Base-by-base conservation (phyloP, 2,329 filamentous ascomycete genomes). In the Xylaria arbuscula region DNA sequence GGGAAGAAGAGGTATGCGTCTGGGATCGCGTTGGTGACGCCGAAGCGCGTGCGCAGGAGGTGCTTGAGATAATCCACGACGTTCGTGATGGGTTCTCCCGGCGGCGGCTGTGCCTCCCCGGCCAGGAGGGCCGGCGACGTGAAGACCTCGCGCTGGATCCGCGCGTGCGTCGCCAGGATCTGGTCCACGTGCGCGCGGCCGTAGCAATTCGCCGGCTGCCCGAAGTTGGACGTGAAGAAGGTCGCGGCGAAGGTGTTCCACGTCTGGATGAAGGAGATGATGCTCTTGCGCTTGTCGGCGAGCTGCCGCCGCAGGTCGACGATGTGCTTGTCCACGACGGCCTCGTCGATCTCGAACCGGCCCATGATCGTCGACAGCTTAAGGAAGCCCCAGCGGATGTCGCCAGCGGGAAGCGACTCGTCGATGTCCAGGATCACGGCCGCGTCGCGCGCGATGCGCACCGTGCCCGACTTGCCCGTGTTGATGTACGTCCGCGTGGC, bases 401-500 rank as follows among this genome's bases (percentile, higher is more conserved):
- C 78, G 0, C 86, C 87, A 5, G 73, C 63, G 0, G 87, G 87
- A 0, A 89, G 80, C 1, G 73, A 69, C 2, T 73, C 64, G 3
- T 80, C 74, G 13, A 79, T 76, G 0, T 68, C 73, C 2, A 77
- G 61, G 0, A 55, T 62, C 3, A 48, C n/a, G 1, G 68, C 62
- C 0, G 67, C 40, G n/a, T 76, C 62, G 6, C 75, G 71, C 1
- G 81, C 73, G 15, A 87, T 77, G 1, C 82, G 81, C 0, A 82
- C 81, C 0, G 82, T 82, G 0, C 86, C 87, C 0, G 84, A 85
- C 70, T 87, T 88, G 2, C 75, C 70, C 2, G 73, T 32, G 71
- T 91, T 89, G 68, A 91, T 83, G 6, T 83, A 77, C 0, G 90
- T 82, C 1, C 89, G 87, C 75, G 89, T 88, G 1, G 87, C 78